Evolutionary conservation across 345 rosid species (phyloP), one percentile per base, ranked within the genome.

Genomic region (Salix purpurea): DNA sequence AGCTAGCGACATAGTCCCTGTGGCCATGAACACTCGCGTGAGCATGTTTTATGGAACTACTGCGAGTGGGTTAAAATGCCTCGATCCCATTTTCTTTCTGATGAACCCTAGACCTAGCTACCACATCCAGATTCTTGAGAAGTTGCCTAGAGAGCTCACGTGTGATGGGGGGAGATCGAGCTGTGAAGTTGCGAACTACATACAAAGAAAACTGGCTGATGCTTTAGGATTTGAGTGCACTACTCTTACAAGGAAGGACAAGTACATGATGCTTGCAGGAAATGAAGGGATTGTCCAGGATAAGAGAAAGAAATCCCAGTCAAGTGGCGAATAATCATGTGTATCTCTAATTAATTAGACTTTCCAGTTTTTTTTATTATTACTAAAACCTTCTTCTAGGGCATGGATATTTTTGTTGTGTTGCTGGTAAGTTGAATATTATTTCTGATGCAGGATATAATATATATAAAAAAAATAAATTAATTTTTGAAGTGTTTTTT

Each of bases 1-100:
- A 34, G 83, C 92, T 0, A 92, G 93, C 56, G 97, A 96, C 62
- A 92, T 96, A 5, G 75, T 81, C 4, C 84, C 84, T 0, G 84
- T 81, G 19, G 84, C 80, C 34, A 65, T 81, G 16, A 68, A 73
- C 61, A 52, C 80, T 5, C 18, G 50, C 5, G 84, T 81, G 3
- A 77, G 48, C 19, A 81, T 77, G 84, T 81, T 81, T 34, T 81
- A 81, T 52, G 84, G 84, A 67, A 81, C 84, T 2, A 81, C 84
- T 12, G 84, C 84, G 1, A 64, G 77, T 40, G 84, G 84, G 39
- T 40, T 76, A 10, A 81, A 81, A 37, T 77, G 80, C 18, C 12
- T 81, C 74, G 84, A 81, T 34, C 84, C 84, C 23, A 44, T 81
- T 1, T 81, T 72, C 75, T 81, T 81, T 52, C 12, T 77, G 61